Evolutionary conservation across 2,329 filamentous ascomycete species (phyloP).

Genomic region (Arthrocladium fulminans): DNA sequence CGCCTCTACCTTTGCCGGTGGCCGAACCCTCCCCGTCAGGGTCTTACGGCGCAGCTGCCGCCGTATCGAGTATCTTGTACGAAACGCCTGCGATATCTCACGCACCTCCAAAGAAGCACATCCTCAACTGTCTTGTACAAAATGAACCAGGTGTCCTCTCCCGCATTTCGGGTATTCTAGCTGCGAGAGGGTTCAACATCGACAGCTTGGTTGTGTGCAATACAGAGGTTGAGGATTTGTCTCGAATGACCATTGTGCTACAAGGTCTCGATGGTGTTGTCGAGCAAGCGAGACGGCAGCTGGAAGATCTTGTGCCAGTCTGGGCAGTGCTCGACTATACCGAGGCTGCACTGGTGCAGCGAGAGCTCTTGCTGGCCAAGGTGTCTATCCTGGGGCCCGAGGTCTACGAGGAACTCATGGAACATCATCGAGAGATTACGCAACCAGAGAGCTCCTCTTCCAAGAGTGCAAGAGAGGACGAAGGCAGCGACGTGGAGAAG

Average conservation of each 20-base stretch:
- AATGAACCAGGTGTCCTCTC: conserved; percentile 98
- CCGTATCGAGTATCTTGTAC: conserved; percentile 97
- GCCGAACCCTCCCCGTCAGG: conserved; percentile 63
- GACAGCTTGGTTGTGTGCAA: conserved; percentile 96
- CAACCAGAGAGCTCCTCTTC: conserved; percentile 34
- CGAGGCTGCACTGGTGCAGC: conserved; percentile 81
- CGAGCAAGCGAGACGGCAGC: conserved; percentile 87
- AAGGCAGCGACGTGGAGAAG: conserved; percentile 28
- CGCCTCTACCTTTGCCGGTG: conserved; percentile 72
- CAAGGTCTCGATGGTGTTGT: conserved; percentile 94
- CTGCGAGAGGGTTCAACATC: conserved; percentile 96
- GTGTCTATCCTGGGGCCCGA: conserved; percentile 93
- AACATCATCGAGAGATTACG: conserved; percentile 88
- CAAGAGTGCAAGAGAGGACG: conserved; percentile 27
- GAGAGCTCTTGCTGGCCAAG: conserved; percentile 90
- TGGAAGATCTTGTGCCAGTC: conserved; percentile 93
- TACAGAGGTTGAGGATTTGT: conserved; percentile 93
- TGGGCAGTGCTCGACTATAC: conserved; percentile 99
- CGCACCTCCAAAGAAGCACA: conserved; percentile 81
- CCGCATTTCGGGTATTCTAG: conserved; percentile 90
- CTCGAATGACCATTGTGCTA: conserved; percentile 96
- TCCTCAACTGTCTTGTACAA: conserved; percentile 97
- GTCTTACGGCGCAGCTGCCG: conserved; percentile 71
- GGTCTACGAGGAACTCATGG: conserved; percentile 94
- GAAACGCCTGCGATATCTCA: conserved; percentile 82